These are phyloP conservation scores for Colletotrichum sp. DNA, from an alignment of 2,329 filamentous ascomycete species.

Conservation along the genomic window DNA sequence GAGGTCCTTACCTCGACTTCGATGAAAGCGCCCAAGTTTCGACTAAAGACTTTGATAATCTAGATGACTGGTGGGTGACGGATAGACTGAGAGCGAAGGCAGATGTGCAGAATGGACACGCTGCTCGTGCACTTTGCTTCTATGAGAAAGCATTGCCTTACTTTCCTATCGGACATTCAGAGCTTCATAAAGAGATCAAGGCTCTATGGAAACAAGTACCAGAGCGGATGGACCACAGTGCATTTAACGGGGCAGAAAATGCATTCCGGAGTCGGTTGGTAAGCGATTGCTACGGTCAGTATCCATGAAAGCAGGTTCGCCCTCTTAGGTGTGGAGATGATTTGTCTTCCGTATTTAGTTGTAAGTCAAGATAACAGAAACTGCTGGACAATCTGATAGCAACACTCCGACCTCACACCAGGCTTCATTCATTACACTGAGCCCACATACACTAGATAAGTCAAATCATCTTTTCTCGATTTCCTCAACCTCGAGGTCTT, in stretches of 20 bases:
- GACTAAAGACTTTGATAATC: not conserved
- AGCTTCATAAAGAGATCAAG: not conserved
- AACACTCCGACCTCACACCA: not conserved
- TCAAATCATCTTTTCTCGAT: not conserved
- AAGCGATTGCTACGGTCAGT: not conserved
- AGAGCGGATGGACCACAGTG: not conserved
- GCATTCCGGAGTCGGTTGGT: not conserved
- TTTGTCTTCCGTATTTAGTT: not conserved
- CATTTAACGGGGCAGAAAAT: not conserved
- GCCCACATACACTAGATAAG: not conserved
- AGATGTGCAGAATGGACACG: not conserved
- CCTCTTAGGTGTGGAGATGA: not conserved
- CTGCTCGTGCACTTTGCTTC: not conserved
- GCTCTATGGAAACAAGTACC: not conserved
- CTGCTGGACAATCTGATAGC: not conserved
- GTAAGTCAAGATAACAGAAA: not conserved
- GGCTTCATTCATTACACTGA: no score
- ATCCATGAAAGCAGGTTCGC: not conserved
- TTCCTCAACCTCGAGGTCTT: not conserved
- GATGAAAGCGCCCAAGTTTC: not conserved
- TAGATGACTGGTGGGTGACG: not conserved
- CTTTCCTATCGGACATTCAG: not conserved
- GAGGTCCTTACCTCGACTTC: fast-evolving
- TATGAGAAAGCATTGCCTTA: not conserved
- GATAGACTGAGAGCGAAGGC: not conserved